Conservation (phyloP, 2,329 filamentous ascomycete genomes). For the Epichloe glyceriae region DNA sequence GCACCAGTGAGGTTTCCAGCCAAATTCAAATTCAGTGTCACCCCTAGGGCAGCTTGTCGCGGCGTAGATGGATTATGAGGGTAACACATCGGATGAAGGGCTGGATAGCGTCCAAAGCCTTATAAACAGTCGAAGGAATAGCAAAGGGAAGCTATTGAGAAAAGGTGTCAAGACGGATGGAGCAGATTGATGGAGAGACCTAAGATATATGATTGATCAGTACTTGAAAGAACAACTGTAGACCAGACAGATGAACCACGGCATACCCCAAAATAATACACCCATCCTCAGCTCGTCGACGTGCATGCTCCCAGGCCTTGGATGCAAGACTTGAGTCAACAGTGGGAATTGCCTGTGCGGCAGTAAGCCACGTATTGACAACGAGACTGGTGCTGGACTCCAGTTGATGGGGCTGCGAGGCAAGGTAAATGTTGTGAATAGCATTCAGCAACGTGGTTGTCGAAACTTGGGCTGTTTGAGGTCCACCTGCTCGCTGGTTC, state of each 20-base stretch:
- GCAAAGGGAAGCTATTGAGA: conserved; percentile 61
- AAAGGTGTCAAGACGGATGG: conserved; percentile 78
- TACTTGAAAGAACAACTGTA: not conserved
- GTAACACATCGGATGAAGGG: conserved; percentile 84
- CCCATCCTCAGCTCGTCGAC: conserved; percentile 86
- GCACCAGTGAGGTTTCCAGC: conserved; percentile 66
- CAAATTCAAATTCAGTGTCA: conserved; percentile 71
- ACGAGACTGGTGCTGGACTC: conserved; percentile 86
- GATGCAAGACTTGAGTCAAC: conserved; percentile 67
- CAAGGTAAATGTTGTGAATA: conserved; percentile 77
- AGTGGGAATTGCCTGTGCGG: conserved; percentile 55
- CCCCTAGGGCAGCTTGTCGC: conserved; percentile 66
- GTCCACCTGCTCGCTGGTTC: conserved; percentile 43
- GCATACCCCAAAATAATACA: conserved; percentile 79
- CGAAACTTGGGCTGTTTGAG: conserved; percentile 68
- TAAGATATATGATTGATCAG: conserved; percentile 23
- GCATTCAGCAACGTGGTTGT: conserved; percentile 88
- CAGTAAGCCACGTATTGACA: conserved; percentile 91
- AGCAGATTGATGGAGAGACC: conserved; percentile 77
- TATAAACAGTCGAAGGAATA: conserved; percentile 62
- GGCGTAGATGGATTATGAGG: conserved; percentile 73
- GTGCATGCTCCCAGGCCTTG: conserved; percentile 91
- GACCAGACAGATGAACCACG: not conserved
- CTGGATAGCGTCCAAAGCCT: conserved; percentile 65
- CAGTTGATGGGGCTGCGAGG: conserved; percentile 69